A percentile compares a stretch with the other conserved stretches of the same genome.
Evolutionary conservation across 1,139 yeast species (phyloP).

Genomic region (Suhomyces terraborum): DNA sequence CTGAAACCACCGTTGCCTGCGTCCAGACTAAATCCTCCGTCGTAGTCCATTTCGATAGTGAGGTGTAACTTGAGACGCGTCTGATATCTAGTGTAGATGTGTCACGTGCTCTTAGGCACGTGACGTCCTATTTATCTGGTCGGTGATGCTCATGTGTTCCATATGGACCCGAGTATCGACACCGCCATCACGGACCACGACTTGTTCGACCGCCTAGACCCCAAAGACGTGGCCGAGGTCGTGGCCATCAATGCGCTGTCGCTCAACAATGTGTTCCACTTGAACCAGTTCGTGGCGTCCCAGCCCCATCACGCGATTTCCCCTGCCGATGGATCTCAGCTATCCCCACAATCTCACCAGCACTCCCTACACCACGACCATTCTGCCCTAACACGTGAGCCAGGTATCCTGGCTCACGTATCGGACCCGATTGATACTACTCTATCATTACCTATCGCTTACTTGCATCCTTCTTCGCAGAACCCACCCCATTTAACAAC

Average conservation of each 20-base stretch:
- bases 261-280: slow-evolving; percentile 20
- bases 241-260: slow-evolving; percentile 7
- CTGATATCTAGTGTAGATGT: not conserved
- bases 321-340: not conserved
- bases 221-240: slow-evolving; percentile 9
- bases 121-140: too few relatives aligned
- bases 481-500: not conserved
- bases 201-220: slow-evolving; percentile 13
- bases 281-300: slow-evolving; percentile 17
- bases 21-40: slow-evolving; percentile 34
- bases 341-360: slow-evolving; percentile 2
- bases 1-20: slow-evolving; percentile 31
- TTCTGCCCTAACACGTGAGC: not conserved
- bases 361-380: not conserved
- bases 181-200: slow-evolving; percentile 14
- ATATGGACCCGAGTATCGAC: slow-evolving; percentile 16
- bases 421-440: not conserved
- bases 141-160: too few relatives aligned
- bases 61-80: slow-evolving; percentile 1
- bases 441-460: not conserved
- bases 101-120: slow-evolving; percentile 1
- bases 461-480: not conserved
- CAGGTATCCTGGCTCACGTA: not conserved
- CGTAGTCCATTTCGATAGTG: slow-evolving; percentile 19
- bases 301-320: not conserved